Evolutionary conservation across 768 basidiomycete genomes (phyloP).

Genomic region (Lactifluus pinguis): DNA sequence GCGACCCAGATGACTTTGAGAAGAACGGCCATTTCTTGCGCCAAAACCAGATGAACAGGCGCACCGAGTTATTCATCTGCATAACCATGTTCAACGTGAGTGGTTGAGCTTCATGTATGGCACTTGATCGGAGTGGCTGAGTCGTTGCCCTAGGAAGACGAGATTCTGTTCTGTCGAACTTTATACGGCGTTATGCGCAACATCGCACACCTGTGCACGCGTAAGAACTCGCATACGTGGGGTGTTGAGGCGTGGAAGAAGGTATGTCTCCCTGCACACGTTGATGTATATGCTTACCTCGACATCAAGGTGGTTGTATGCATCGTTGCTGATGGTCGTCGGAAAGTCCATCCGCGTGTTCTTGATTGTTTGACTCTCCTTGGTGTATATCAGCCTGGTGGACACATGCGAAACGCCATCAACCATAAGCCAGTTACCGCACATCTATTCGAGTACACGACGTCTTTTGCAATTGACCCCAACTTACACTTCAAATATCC

Average conservation of each 20-base stretch:
- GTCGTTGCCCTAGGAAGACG: slow-evolving; percentile 54
- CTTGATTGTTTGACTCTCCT: slow-evolving; percentile 86
- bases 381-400: slow-evolving; percentile 80
- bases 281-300: neutral
- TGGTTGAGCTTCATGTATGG: slow-evolving; percentile 6
- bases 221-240: slow-evolving; percentile 92
- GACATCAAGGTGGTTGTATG: slow-evolving; percentile 74
- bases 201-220: slow-evolving; percentile 69
- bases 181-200: slow-evolving; percentile 93
- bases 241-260: slow-evolving; percentile 96
- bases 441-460: slow-evolving; percentile 81
- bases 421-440: slow-evolving; percentile 66
- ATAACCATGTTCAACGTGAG: slow-evolving; percentile 96
- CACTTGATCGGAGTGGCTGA: slow-evolving; percentile 1
- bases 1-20: slow-evolving; percentile 90
- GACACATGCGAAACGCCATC: slow-evolving; percentile 52
- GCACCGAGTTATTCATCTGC: slow-evolving; percentile 87
- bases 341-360: slow-evolving; percentile 73
- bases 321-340: slow-evolving; percentile 83
- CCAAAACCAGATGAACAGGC: slow-evolving; percentile 69
- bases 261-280: slow-evolving; percentile 28
- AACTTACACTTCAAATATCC: slow-evolving; percentile 80
- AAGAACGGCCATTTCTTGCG: slow-evolving; percentile 74
- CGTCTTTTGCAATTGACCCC: slow-evolving; percentile 69
- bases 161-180: slow-evolving; percentile 85